Evolutionary conservation across 139 green algal species (phyloP).

Genomic region (Coccomyxa sp.): DNA sequence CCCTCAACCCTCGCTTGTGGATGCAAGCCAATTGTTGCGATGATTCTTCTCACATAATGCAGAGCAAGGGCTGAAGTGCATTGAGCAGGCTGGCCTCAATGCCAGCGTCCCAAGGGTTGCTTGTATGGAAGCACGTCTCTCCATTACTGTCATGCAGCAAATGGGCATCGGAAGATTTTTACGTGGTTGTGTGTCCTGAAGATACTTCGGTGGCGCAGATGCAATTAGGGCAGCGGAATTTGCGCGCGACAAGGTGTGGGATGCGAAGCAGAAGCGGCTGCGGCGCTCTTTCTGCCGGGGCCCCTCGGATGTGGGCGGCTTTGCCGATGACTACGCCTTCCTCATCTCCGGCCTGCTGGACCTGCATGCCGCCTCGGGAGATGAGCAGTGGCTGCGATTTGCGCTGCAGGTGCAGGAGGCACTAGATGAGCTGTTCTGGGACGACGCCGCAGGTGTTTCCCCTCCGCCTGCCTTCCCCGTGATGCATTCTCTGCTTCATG

Average conservation of each 20-base stretch:
- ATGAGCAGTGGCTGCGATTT: constrained; percentile 70
- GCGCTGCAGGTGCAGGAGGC: constrained; percentile 69
- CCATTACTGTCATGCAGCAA: neutral
- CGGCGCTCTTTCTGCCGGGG: constrained; percentile 58
- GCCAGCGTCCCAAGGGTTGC: neutral
- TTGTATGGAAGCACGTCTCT: neutral
- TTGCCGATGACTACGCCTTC: constrained; percentile 58
- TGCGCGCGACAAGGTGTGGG: constrained; percentile 65
- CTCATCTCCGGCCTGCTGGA: constrained; percentile 74
- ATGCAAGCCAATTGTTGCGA: neutral
- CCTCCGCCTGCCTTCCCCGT: no score
- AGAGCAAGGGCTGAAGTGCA: no score
- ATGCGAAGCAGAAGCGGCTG: constrained; percentile 41
- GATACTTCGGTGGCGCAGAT: neutral
- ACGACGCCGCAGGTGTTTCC: constrained; percentile 39
- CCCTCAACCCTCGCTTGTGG: neutral
- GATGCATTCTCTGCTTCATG: no score
- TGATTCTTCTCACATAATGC: neutral
- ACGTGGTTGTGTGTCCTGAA: neutral
- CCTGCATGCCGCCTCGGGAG: constrained; percentile 64
- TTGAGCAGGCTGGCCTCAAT: constrained; percentile 17
- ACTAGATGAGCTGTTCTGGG: constrained; percentile 80
- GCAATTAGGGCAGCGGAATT: constrained; percentile 50
- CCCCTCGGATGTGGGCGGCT: constrained; percentile 48
- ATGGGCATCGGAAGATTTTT: neutral